phyloP scores from a whole-genome alignment of 768 basidiomycete species.

The Mycena indigotica region DNA sequence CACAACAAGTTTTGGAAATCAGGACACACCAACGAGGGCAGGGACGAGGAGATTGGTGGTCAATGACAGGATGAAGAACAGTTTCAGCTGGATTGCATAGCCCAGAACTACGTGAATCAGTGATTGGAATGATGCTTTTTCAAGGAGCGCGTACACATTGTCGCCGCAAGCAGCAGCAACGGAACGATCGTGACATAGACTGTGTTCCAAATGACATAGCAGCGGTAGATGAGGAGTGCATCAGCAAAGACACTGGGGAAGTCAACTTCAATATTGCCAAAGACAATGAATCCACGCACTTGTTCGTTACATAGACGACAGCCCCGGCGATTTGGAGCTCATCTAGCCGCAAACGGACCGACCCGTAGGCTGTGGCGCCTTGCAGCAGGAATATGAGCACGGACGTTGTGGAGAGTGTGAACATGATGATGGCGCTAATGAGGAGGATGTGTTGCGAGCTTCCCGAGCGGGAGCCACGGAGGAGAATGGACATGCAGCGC shows the following conservation, averaged over 20 bases:
- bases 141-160: slow-evolving; percentile 32
- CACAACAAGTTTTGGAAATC: background rate
- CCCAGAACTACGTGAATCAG: slow-evolving; percentile 31
- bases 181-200: slow-evolving; percentile 32
- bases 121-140: slow-evolving; percentile 7
- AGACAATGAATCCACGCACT: slow-evolving; percentile 28
- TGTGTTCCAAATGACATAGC: slow-evolving; percentile 41
- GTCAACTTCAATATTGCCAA: background rate
- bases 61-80: slow-evolving; percentile 31
- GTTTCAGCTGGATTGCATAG: slow-evolving; percentile 30
- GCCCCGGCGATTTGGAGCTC: slow-evolving; percentile 35
- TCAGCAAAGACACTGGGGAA: slow-evolving; percentile 34
- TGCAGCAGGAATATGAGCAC: slow-evolving; percentile 37
- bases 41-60: slow-evolving; percentile 38
- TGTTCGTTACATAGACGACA: slow-evolving; percentile 41
- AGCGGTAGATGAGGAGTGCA: slow-evolving; percentile 38
- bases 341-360: background rate
- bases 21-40: slow-evolving; percentile 34
- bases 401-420: slow-evolving; percentile 36
- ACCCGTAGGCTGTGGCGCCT: slow-evolving; percentile 26
- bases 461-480: slow-evolving; percentile 10
- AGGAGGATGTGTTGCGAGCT: slow-evolving; percentile 32
- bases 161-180: slow-evolving; percentile 31
- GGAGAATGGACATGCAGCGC: slow-evolving; percentile 39
- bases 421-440: slow-evolving; percentile 37